Conservation (phyloP, 768 basidiomycete genomes). For the Tulasnella sp. region DNA sequence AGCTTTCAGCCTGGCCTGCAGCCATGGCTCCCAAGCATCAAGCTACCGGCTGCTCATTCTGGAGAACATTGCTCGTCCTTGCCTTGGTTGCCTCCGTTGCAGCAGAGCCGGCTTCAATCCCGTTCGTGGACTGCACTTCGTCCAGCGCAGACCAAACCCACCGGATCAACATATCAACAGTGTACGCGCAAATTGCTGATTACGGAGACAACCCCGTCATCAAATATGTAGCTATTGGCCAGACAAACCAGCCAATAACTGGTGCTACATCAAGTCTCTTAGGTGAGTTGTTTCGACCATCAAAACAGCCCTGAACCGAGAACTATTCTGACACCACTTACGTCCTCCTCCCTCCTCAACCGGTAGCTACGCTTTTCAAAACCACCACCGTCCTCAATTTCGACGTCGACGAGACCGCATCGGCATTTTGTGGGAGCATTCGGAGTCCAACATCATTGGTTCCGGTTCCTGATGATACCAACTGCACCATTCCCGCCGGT, state of each 20-base stretch:
- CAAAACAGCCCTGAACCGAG: constrained; percentile 38
- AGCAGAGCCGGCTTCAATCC: constrained; percentile 64
- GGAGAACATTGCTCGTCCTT: constrained; percentile 8
- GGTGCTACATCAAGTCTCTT: constrained; percentile 47
- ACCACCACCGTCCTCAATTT: constrained; percentile 81
- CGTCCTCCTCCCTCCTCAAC: constrained; percentile 26
- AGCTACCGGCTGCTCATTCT: not conserved
- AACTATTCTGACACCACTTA: constrained; percentile 13
- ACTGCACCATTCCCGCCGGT: constrained; percentile 81
- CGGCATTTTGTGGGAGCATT: constrained; percentile 77
- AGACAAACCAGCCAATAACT: constrained; percentile 27
- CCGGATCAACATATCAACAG: constrained; percentile 67
- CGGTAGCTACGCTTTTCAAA: constrained; percentile 81
- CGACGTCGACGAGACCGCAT: constrained; percentile 66
- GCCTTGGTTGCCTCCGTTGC: not conserved
- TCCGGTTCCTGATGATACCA: constrained; percentile 56
- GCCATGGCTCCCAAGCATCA: not conserved
- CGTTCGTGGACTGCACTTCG: constrained; percentile 70
- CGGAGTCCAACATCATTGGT: constrained; percentile 62
- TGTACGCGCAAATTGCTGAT: constrained; percentile 69
- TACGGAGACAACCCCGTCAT: constrained; percentile 46
- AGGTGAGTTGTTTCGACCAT: constrained; percentile 58
- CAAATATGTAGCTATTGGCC: constrained; percentile 33
- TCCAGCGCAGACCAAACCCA: constrained; percentile 47
- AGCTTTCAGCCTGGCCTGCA: constrained; percentile 11